A percentile compares a stretch with the other conserved stretches of the same genome.
phyloP scores from a whole-genome alignment of 2,329 filamentous ascomycete species.

The Phyllosticta citriasiana region DNA sequence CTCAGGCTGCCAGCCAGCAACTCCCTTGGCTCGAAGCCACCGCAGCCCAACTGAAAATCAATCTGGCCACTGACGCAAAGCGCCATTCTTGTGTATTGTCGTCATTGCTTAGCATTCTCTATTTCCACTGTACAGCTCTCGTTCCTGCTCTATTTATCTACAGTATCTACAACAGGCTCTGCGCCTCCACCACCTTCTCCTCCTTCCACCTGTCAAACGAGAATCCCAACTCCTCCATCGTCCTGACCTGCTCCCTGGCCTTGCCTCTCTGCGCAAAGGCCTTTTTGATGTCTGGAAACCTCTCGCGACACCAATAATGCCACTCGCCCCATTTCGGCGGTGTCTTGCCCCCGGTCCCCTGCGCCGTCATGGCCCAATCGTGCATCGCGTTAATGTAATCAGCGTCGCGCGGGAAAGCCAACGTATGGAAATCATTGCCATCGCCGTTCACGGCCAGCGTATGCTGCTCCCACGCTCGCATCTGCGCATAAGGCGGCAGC shows the following conservation, averaged over 20 bases:
- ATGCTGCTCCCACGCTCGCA: constrained; percentile 57
- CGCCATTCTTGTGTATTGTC: too few species aligned
- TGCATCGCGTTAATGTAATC: constrained; percentile 60
- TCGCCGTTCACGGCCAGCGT: constrained; percentile 34
- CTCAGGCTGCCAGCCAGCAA: neutral
- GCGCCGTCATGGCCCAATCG: constrained; percentile 47
- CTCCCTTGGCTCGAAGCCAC: neutral
- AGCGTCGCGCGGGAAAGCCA: constrained; percentile 53
- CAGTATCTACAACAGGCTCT: constrained; percentile 9
- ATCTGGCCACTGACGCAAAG: neutral
- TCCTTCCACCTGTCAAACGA: constrained; percentile 23
- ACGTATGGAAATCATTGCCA: constrained; percentile 43
- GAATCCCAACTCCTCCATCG: constrained; percentile 56
- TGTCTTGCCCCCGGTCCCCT: constrained; percentile 47
- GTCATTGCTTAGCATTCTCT: neutral
- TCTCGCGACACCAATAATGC: constrained; percentile 60
- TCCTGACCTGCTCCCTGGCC: constrained; percentile 45
- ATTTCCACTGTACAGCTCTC: neutral
- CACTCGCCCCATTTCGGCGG: constrained; percentile 63
- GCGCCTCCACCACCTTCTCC: constrained; percentile 13
- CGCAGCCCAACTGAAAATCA: neutral
- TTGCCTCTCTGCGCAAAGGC: constrained; percentile 59
- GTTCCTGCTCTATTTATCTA: neutral
- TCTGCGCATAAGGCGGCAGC: constrained; percentile 53
- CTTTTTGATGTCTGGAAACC: constrained; percentile 60